phyloP scores from a whole-genome alignment of 306 rosid genomes.

The Aeschynomene evenia region DNA sequence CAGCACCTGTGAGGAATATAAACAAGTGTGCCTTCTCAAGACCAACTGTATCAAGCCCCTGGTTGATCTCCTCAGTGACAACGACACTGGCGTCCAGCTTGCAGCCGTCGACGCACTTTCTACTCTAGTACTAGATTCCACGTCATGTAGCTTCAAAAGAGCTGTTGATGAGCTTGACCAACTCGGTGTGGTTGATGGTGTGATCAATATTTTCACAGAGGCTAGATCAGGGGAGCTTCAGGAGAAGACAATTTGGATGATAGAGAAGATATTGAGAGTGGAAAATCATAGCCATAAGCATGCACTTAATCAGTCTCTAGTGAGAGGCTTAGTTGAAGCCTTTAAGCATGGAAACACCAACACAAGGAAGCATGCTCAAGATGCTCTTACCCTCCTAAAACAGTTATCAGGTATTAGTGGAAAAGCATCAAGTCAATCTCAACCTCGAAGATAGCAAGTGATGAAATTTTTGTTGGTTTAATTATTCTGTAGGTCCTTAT shows the following conservation, averaged over 20 bases:
- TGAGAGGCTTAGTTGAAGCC: constrained; percentile 58
- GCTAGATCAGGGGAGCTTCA: constrained; percentile 48
- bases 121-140: constrained; percentile 32
- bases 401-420: constrained; percentile 48
- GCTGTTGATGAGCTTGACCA: constrained; percentile 45
- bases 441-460: constrained; percentile 19
- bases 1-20: constrained; percentile 37
- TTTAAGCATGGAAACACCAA: constrained; percentile 48
- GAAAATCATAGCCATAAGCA: constrained; percentile 40
- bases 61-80: constrained; percentile 44
- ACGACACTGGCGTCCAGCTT: constrained; percentile 47
- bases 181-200: constrained; percentile 40
- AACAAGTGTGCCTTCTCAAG: constrained; percentile 45
- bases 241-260: constrained; percentile 52
- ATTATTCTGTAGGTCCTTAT: too few species aligned
- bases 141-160: constrained; percentile 37
- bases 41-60: constrained; percentile 49
- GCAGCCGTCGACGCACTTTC: constrained; percentile 53
- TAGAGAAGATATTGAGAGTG: constrained; percentile 51
- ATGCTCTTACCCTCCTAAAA: constrained; percentile 49
- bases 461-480: too few species aligned
- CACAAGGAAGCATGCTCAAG: constrained; percentile 47
- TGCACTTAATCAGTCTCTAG: constrained; percentile 51
- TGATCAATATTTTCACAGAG: constrained; percentile 44
- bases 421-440: constrained; percentile 31